phyloP scores from a whole-genome alignment of 768 basidiomycete species.

The Rhizopogon rudus region DNA sequence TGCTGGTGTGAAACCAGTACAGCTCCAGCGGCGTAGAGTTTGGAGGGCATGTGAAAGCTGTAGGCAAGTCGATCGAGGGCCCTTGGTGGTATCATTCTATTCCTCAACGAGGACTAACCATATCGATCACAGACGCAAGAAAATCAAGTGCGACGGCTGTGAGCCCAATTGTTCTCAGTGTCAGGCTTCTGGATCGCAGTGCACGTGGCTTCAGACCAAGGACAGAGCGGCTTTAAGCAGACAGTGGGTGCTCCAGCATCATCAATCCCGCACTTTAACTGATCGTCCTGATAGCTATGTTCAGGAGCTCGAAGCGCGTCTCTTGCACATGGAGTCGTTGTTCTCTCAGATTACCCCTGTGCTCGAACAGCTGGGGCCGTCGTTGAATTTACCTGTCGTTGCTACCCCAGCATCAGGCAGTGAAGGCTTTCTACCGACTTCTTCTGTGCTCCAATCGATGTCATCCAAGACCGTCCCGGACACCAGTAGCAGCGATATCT shows the following conservation, averaged over 20 bases:
- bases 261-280: conserved; percentile 9
- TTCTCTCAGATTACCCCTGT: conserved; percentile 79
- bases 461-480: conserved; percentile 33
- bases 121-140: conserved; percentile 62
- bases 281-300: conserved; percentile 59
- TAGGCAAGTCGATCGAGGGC: conserved; percentile 45
- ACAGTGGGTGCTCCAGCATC: conserved; percentile 53
- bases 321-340: conserved; percentile 85
- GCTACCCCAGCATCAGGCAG: conserved; percentile 17
- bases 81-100: conserved; percentile 6
- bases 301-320: conserved; percentile 83
- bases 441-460: conserved; percentile 29
- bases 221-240: conserved; percentile 86
- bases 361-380: conserved; percentile 66
- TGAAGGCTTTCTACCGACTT: conserved; percentile 18
- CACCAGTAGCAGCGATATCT: conserved; percentile 26
- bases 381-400: conserved; percentile 38
- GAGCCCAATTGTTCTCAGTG: conserved; percentile 88
- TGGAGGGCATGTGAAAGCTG: conserved; percentile 91
- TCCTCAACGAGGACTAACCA: conserved; percentile 13
- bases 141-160: conserved; percentile 88
- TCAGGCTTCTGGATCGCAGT: conserved; percentile 64
- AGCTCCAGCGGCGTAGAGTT: conserved; percentile 73
- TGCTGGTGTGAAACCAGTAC: conserved; percentile 61
- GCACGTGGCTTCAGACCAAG: conserved; percentile 89